Base-by-base conservation (phyloP, 2,329 filamentous ascomycete genomes). In the Aspergillus bombycis region DNA sequence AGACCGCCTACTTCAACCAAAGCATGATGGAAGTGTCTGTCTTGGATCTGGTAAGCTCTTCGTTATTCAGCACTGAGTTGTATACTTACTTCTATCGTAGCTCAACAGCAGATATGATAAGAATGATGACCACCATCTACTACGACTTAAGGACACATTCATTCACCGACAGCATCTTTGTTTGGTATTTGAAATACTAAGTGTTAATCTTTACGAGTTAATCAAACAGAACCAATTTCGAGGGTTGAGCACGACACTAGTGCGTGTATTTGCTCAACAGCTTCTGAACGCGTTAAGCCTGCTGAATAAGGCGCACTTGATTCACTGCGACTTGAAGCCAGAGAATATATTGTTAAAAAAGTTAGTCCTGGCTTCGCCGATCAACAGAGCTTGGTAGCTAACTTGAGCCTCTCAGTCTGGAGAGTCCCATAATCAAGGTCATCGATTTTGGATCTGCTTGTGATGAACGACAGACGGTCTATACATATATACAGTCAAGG, bases 21-120 rank as follows among this genome's bases (percentile, higher is more conserved):
- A 98, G 95, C 79, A 99, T 99, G 95, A 99, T 99, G 95, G 95
- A 99, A 77, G 95, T 99, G 36, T 99, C 95, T 1, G 95, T 99
- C 28, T 84, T 99, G 62, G 95, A 99, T 79, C 77, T 99, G 84
- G 93, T 96, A 84, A 62, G 87, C 71, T 59, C 26, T 34, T n/a
- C 41, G 60, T 41, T 58, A 54, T 28, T 38, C 16, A 4, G 38
- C 14, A 60, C 57, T 43, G 59, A 48, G 38, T 1, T 41, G 28
- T 62, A 36, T 68, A 79, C 56, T 78, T 56, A 57, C 26, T n/a
- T 21, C 34, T 21, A 12, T 61, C 55, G 53, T 71, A 95, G 92
- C 87, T 99, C 74, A 99, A 99, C 78, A 97, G 93, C 68, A 96
- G 97, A 77, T 93, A 98, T 74, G 95, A 99, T 83, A 99, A 98